These are phyloP conservation scores for Aspergillus steynii DNA, from an alignment of 495 filamentous ascomycete species.

Conservation along the genomic window DNA sequence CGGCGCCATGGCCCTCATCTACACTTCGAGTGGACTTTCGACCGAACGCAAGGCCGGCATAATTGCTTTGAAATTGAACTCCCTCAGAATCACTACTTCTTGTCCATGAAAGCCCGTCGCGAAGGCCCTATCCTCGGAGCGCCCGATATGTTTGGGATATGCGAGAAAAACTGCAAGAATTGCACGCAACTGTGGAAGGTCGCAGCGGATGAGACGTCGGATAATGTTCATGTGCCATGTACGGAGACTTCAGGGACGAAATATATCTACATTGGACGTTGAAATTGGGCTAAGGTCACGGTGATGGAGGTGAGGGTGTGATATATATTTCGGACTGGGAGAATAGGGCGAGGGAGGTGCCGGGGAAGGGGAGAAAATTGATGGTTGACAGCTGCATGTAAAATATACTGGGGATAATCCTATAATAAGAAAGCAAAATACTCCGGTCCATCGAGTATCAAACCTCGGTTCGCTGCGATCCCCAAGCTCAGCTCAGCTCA, in stretches of 20 bases:
- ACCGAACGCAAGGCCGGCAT: background rate
- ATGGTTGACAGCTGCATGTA: no score
- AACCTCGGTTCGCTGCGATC: no score
- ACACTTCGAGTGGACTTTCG: background rate
- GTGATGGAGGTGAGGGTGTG: no score
- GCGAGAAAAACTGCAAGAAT: background rate
- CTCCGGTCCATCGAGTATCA: no score
- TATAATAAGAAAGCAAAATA: no score
- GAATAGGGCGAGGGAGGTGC: no score
- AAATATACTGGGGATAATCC: no score
- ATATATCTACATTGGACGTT: background rate
- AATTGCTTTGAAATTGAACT: background rate
- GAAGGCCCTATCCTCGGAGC: background rate
- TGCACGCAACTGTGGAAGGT: background rate
- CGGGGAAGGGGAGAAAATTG: no score
- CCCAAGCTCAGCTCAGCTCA: no score
- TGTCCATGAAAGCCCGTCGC: background rate
- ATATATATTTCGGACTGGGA: no score
- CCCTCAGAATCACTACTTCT: background rate
- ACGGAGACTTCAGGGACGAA: background rate
- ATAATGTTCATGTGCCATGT: background rate
- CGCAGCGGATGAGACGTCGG: background rate
- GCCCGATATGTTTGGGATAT: background rate
- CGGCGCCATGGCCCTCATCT: background rate
- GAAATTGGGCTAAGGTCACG: background rate